Percentiles rank a stretch among this genome's conserved stretches.
Evolutionary conservation across 2,329 filamentous ascomycete species (phyloP).

Genomic region (Aspergillus sp.): DNA sequence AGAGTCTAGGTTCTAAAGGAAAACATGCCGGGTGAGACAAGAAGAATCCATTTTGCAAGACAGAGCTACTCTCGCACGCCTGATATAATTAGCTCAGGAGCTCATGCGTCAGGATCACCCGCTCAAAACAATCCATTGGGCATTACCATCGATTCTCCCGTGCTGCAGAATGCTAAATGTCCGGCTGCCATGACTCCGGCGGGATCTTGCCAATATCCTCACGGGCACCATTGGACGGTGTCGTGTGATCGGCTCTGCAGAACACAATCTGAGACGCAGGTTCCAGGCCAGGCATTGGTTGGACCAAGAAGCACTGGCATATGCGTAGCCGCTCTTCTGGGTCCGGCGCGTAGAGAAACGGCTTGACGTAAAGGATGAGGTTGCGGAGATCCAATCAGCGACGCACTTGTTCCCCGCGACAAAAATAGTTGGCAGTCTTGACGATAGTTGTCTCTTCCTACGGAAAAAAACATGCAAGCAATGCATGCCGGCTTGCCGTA

Average conservation of each 20-base stretch:
- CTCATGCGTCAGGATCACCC: constrained; percentile 7
- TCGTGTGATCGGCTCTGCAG: constrained; percentile 10
- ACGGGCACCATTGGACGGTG: constrained; percentile 12
- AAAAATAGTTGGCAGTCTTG: constrained; percentile 3
- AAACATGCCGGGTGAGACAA: neutral
- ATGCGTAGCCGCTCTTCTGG: constrained; percentile 17
- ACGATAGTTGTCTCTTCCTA: neutral
- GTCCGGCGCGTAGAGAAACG: constrained; percentile 10
- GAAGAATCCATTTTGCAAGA: neutral
- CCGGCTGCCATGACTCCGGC: constrained; percentile 8
- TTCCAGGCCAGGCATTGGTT: constrained; percentile 15
- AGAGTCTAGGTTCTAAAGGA: neutral
- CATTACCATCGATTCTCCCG: neutral
- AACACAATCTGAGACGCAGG: constrained; percentile 1
- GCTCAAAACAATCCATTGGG: neutral
- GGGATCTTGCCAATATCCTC: neutral
- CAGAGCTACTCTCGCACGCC: neutral
- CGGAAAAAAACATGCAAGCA: neutral
- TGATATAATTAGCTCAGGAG: constrained; percentile 5
- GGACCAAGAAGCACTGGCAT: neutral
- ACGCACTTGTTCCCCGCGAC: neutral
- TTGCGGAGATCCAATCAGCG: constrained; percentile 10
- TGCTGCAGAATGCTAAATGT: constrained; percentile 17
- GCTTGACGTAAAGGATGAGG: constrained; percentile 1
- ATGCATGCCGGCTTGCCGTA: neutral